phyloP scores from a whole-genome alignment of 305 asterid species.

The Plantago rigida region DNA sequence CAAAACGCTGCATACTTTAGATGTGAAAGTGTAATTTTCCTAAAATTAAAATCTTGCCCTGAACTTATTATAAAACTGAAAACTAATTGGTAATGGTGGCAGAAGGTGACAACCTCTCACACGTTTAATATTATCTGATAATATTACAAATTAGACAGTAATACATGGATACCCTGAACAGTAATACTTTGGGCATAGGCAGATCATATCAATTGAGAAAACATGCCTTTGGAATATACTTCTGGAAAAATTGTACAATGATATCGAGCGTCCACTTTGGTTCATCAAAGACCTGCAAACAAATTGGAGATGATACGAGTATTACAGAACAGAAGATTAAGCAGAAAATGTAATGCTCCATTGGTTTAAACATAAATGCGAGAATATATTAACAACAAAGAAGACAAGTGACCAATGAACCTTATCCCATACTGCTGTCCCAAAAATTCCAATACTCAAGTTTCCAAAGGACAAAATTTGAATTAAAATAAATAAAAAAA shows the following conservation, averaged over 20 bases:
- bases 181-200: neutral
- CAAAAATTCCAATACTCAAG: no score
- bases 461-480: no score
- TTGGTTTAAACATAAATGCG: no score
- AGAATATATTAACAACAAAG: no score
- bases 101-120: neutral
- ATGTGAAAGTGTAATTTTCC: neutral
- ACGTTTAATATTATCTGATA: no score
- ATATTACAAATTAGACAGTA: neutral
- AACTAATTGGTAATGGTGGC: neutral
- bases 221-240: conserved; percentile 66
- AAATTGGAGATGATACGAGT: neutral
- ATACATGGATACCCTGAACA: neutral
- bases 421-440: no score
- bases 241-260: conserved; percentile 60
- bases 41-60: neutral
- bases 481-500: no score
- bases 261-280: conserved; percentile 57
- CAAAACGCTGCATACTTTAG: no score
- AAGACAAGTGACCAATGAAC: no score
- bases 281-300: conserved; percentile 57
- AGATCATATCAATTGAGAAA: conserved; percentile 19
- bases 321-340: no score
- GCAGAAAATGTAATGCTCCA: no score
- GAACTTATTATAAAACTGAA: conserved; percentile 2